Evolutionary conservation across 495 filamentous ascomycete genomes (phyloP), one percentile per base, ranked within the genome.

Genomic region (Hamigera avellanea): DNA sequence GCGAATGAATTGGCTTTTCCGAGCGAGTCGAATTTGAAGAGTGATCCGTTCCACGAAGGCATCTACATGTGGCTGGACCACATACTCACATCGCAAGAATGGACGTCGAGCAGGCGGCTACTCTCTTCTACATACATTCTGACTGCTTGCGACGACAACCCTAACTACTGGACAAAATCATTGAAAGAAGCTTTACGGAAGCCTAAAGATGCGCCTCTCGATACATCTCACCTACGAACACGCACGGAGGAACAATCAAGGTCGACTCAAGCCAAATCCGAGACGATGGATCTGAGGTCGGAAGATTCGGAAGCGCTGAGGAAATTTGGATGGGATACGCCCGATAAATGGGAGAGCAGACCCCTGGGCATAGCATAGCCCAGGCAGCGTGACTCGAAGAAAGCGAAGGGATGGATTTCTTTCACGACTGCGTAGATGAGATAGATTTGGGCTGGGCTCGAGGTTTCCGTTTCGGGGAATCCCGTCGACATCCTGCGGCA

Each of bases 31-130:
- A 36, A 54, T 19, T 31, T 41, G 8, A 44, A 49, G 9, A 35
- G 26, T 8, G 45, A 57, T 42, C 32, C 56, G 3, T 26, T 29
- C 19, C 40, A 46, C 12, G 56, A 66, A 40, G 56, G 49, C 2
- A 30, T 57, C 6, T 68, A 51, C 33, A 39, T 57, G 19, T 68
- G 64, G 64, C 44, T 68, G 36, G 55, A 51, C 27, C 61, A 68
- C 42, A 49, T 68, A 5, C 39, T 62, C 15, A 46, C 43, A 10
- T 61, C 61, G n/a, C 14, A 52, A 8, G 32, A 42, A 4, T 68
- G 62, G 62, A 46, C 44, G 23, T 46, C 44, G 12, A 35, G 42
- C 16, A 43, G 47, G 15, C 45, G 41, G 15, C 36, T 50, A 6
- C 47, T 55, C n/a, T 59, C 64, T 1, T 41, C 43, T 19, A 43